Conservation (phyloP, 2,329 filamentous ascomycete species). For the Colletotrichum sp. region DNA sequence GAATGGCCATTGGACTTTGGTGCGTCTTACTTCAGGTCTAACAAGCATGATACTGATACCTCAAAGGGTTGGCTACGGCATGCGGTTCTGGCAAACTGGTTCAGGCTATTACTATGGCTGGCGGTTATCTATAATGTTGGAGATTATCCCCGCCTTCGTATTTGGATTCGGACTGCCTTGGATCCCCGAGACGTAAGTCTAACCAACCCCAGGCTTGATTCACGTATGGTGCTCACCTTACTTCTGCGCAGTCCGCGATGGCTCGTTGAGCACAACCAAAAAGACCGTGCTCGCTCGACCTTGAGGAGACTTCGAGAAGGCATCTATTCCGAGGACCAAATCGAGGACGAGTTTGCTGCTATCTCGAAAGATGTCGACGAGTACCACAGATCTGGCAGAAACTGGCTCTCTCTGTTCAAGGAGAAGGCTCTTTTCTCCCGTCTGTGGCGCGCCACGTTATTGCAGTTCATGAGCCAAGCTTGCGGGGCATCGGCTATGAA, state of each 20-base stretch:
- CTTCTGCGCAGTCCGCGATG: slow-evolving; percentile 56
- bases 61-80: slow-evolving; percentile 58
- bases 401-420: slow-evolving; percentile 54
- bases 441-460: slow-evolving; percentile 60
- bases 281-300: slow-evolving; percentile 45
- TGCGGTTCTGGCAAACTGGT: slow-evolving; percentile 56
- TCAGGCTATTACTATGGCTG: slow-evolving; percentile 54
- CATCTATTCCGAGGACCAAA: slow-evolving; percentile 37
- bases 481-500: slow-evolving; percentile 66
- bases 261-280: slow-evolving; percentile 56
- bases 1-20: slow-evolving; percentile 61
- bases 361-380: slow-evolving; percentile 50
- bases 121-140: slow-evolving; percentile 56
- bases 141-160: slow-evolving; percentile 54
- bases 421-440: slow-evolving; percentile 53
- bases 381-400: slow-evolving; percentile 38
- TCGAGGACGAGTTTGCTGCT: slow-evolving; percentile 47
- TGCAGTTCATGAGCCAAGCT: slow-evolving; percentile 67
- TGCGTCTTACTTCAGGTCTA: slow-evolving; percentile 29
- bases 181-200: slow-evolving; percentile 57
- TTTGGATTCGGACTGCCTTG: slow-evolving; percentile 57
- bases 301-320: slow-evolving; percentile 56
- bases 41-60: not conserved
- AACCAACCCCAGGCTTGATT: not conserved
- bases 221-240: not conserved